Evolutionary conservation across 1,284 basidiomycete species (phyloP), one percentile per base, ranked within the genome.

Genomic region (Taiwanofungus camphoratus): DNA sequence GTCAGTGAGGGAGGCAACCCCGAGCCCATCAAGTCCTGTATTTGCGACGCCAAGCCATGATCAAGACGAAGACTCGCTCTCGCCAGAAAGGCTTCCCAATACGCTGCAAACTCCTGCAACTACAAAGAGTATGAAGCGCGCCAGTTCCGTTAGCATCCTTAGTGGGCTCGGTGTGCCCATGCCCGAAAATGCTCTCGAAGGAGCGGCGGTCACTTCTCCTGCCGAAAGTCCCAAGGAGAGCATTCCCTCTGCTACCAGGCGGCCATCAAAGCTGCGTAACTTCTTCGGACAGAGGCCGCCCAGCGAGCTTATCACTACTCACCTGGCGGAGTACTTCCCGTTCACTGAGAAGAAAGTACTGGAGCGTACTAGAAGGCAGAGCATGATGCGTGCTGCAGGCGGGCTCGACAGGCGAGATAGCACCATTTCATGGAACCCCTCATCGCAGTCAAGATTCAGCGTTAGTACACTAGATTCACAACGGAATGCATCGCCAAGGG

Each of bases 221-320:
- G 46, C 56, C 19, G 54, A 50, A 21, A 58, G 55, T 36, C 60
- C 59, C 16, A 58, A 52, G 51, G 77, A 75, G 49, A 54, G 49
- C 42, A 35, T 61, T 5, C 16, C 34, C 13, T 13, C 8, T 6
- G 44, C 57, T n/a, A 59, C 61, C 44, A 80, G 77, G 54, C 69
- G 70, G 5, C 78, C 80, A 5, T 76, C 74, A 23, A 88, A 86
- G 62, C 69, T 97, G 49, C 91, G 92, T 65, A 95, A 94, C 73
- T 99, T 99, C 74, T 95, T 97, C 56, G 96, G 95, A 8, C 95
- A 98, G 59, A 87, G 96, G 35, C 96, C 96, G 1, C 93, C 96
- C 0, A 92, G 87, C 60, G 95, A 99, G 63, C 79, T 99, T 53
- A 99, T 99, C 67, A 92, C 93, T 23, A 95, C 77, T n/a, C 93